Percentiles rank a stretch among this genome's conserved stretches.
Conservation (phyloP, 2,329 filamentous ascomycete genomes). For the Exophiala calicioides region DNA sequence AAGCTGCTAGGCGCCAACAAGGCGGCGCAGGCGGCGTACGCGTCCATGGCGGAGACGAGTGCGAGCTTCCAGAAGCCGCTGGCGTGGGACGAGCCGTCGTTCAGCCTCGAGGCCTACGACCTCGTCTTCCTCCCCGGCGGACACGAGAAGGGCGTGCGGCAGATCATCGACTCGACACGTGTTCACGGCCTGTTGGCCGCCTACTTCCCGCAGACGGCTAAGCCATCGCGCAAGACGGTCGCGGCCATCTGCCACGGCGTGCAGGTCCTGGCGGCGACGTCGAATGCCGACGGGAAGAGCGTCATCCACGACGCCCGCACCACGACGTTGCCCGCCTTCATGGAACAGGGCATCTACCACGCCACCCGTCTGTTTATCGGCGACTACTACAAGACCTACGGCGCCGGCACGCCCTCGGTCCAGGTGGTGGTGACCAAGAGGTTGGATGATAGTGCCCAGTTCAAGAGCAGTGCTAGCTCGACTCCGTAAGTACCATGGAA, state of each 20-base stretch:
- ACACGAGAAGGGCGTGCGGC: slow-evolving; percentile 55
- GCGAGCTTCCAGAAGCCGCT: slow-evolving; percentile 46
- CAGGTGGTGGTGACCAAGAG: slow-evolving; percentile 50
- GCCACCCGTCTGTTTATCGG: slow-evolving; percentile 52
- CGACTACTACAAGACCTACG: slow-evolving; percentile 61
- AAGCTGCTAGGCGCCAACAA: slow-evolving; percentile 48
- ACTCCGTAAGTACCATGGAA: slow-evolving; percentile 38
- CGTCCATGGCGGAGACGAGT: slow-evolving; percentile 45
- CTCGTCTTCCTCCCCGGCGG: slow-evolving; percentile 56
- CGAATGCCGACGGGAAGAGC: slow-evolving; percentile 45
- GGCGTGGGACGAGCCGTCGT: slow-evolving; percentile 49
- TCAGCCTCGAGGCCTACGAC: slow-evolving; percentile 50
- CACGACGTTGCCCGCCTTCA: slow-evolving; percentile 51
- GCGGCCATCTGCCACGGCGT: slow-evolving; percentile 58
- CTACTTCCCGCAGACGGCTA: slow-evolving; percentile 53
- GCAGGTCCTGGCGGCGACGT: slow-evolving; percentile 51
- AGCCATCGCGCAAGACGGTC: slow-evolving; percentile 47
- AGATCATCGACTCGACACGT: slow-evolving; percentile 52
- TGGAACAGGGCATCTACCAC: slow-evolving; percentile 55
- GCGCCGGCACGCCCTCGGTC: slow-evolving; percentile 52
- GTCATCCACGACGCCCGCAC: slow-evolving; percentile 51
- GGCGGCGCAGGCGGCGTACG: slow-evolving; percentile 41
- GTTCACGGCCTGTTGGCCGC: slow-evolving; percentile 49
- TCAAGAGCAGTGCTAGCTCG: slow-evolving; percentile 46
- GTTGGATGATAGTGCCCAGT: slow-evolving; percentile 48